Evolutionary conservation across 768 basidiomycete species (phyloP).

Genomic region (Mycena sanguinolenta): DNA sequence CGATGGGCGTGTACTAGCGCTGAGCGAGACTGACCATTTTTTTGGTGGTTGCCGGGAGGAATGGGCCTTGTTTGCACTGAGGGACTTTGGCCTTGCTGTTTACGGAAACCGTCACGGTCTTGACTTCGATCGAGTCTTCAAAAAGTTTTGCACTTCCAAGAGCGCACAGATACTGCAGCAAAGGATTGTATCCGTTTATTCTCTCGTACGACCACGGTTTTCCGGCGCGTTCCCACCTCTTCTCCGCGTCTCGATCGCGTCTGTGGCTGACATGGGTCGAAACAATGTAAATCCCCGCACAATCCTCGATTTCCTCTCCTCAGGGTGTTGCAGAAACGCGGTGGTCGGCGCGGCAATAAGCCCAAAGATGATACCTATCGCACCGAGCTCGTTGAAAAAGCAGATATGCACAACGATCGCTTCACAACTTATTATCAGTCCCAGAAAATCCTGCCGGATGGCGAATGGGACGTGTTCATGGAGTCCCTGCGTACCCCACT

Average conservation of each 20-base stretch:
- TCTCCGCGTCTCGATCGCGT: background rate
- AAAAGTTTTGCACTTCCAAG: too few species aligned
- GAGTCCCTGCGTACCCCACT: conserved; percentile 75
- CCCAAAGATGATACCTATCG: conserved; percentile 52
- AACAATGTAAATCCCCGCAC: conserved; percentile 29
- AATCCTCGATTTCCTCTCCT: background rate
- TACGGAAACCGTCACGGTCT: too few species aligned
- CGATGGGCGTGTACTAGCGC: background rate
- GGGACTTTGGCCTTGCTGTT: too few species aligned
- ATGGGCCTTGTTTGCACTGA: background rate
- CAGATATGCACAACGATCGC: conserved; percentile 79
- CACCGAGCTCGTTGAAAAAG: conserved; percentile 66
- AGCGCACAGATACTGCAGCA: background rate
- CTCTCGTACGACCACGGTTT: background rate
- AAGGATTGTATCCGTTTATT: background rate
- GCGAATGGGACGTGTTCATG: conserved; percentile 86
- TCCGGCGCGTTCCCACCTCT: background rate
- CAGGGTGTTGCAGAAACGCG: conserved; percentile 28
- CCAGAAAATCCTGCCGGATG: conserved; percentile 80
- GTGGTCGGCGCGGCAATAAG: conserved; percentile 23
- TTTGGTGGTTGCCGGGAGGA: conserved; percentile 14
- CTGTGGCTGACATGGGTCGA: conserved; percentile 27
- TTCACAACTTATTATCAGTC: conserved; percentile 78
- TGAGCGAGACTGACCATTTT: conserved; percentile 12
- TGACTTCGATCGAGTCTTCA: too few species aligned